These are phyloP conservation scores for Rhinocladiella similis DNA, from an alignment of 2,329 filamentous ascomycete species.

Conservation along the genomic window DNA sequence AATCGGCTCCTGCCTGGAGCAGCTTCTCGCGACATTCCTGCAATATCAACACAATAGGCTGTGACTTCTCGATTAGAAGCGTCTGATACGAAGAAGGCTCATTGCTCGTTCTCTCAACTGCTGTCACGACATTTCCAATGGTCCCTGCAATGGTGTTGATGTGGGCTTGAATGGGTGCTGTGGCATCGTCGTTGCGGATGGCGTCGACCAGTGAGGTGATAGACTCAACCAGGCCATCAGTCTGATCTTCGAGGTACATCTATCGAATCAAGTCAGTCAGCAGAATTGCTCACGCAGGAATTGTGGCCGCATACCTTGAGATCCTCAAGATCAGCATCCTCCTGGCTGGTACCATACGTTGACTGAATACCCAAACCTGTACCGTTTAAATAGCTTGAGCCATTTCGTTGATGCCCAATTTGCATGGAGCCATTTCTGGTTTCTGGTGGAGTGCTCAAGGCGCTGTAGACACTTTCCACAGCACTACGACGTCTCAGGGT, in stretches of 20 bases:
- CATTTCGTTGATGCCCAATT: constrained; percentile 12
- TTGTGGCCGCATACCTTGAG: constrained; percentile 53
- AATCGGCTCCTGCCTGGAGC: constrained; percentile 62
- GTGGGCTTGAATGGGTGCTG: constrained; percentile 66
- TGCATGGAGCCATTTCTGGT: constrained; percentile 31
- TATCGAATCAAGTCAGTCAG: constrained; percentile 32
- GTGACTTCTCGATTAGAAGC: constrained; percentile 46
- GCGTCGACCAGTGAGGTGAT: constrained; percentile 78
- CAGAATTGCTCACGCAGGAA: not conserved
- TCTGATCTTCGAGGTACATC: constrained; percentile 82
- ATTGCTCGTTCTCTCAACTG: constrained; percentile 60
- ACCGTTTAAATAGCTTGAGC: constrained; percentile 19
- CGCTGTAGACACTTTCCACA: constrained; percentile 74
- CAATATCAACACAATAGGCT: constrained; percentile 48
- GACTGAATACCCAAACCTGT: constrained; percentile 26
- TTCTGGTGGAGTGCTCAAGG: constrained; percentile 64
- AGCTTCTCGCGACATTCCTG: constrained; percentile 66
- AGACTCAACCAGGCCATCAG: constrained; percentile 72
- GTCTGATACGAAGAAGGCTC: constrained; percentile 44
- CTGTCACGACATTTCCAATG: constrained; percentile 67
- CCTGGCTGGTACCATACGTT: constrained; percentile 42
- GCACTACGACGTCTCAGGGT: constrained; percentile 53
- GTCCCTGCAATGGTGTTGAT: constrained; percentile 70
- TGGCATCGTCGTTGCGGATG: constrained; percentile 65
- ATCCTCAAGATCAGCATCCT: constrained; percentile 56